Conservation (phyloP, 768 basidiomycete genomes). For the Cystobasidium tubakii region DNA sequence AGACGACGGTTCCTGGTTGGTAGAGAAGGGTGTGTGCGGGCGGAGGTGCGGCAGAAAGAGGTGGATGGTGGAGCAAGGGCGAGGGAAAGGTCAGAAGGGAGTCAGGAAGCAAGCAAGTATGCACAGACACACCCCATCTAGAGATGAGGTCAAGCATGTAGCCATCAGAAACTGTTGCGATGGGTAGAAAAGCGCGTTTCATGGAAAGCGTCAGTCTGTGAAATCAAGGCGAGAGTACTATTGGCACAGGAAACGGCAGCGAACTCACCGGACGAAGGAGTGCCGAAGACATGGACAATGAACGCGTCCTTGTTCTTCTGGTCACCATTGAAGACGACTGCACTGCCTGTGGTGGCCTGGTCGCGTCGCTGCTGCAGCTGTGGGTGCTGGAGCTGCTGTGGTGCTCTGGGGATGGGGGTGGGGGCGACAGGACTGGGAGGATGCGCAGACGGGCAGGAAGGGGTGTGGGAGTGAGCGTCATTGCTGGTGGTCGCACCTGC, state of each 20-base stretch:
- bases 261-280: slow-evolving; percentile 21
- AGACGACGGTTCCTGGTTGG: slow-evolving; percentile 19
- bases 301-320: slow-evolving; percentile 15
- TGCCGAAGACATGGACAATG: slow-evolving; percentile 25
- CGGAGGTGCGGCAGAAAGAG: slow-evolving; percentile 14
- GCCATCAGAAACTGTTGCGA: slow-evolving; percentile 26
- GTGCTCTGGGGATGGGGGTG: not conserved
- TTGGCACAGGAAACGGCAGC: not conserved
- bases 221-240: not conserved
- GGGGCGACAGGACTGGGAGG: not conserved
- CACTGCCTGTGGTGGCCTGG: not conserved
- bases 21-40: not conserved
- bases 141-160: slow-evolving; percentile 27
- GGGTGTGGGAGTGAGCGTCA: not conserved
- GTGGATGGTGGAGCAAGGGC: not conserved
- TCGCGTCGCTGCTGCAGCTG: not conserved
- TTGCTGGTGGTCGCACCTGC: not conserved
- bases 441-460: slow-evolving; percentile 3
- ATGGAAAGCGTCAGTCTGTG: not conserved
- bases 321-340: slow-evolving; percentile 14
- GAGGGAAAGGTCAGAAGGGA: slow-evolving; percentile 16
- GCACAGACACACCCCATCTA: slow-evolving; percentile 31
- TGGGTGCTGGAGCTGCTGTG: not conserved
- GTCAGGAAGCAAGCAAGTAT: not conserved
- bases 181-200: not conserved